These are phyloP conservation scores for Aspergillus sp. DNA, from an alignment of 2,329 filamentous ascomycete species.

Conservation along the genomic window DNA sequence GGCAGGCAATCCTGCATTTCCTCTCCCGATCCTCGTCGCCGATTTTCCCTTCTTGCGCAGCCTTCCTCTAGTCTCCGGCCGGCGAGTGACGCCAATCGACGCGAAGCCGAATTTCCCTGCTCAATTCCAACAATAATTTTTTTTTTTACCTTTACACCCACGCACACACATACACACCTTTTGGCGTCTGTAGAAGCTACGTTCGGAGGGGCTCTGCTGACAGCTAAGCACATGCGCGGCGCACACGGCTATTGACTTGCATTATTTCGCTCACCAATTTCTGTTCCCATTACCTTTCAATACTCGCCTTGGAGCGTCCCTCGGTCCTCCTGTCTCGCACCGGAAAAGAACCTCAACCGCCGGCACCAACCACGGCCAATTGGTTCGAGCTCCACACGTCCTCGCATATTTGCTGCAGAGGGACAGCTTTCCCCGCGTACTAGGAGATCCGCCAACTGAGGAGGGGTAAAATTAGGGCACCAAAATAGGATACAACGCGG, in stretches of 20 bases:
- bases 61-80: slow-evolving; percentile 10
- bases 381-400: slow-evolving; percentile 31
- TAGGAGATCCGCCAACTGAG: slow-evolving; percentile 34
- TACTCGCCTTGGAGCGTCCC: slow-evolving; percentile 13
- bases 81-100: slow-evolving; percentile 17
- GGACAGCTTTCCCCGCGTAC: slow-evolving; percentile 39
- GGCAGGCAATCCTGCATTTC: slow-evolving; percentile 38
- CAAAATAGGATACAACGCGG: slow-evolving; percentile 25
- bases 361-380: slow-evolving; percentile 29
- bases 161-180: background rate
- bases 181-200: slow-evolving; percentile 11
- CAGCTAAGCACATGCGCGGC: slow-evolving; percentile 32
- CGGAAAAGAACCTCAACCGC: slow-evolving; percentile 17
- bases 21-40: slow-evolving; percentile 30
- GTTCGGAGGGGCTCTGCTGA: slow-evolving; percentile 28
- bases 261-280: slow-evolving; percentile 22
- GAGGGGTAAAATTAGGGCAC: slow-evolving; percentile 27
- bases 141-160: too few species aligned
- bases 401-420: slow-evolving; percentile 30
- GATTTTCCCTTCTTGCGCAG: slow-evolving; percentile 20
- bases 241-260: slow-evolving; percentile 29
- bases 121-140: slow-evolving; percentile 14
- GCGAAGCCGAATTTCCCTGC: slow-evolving; percentile 14
- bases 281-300: slow-evolving; percentile 14
- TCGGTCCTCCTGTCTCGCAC: slow-evolving; percentile 1